Percentiles rank a stretch among this genome's conserved stretches.
phyloP scores from a whole-genome alignment of 306 rosid genomes.

The Aeschynomene evenia region DNA sequence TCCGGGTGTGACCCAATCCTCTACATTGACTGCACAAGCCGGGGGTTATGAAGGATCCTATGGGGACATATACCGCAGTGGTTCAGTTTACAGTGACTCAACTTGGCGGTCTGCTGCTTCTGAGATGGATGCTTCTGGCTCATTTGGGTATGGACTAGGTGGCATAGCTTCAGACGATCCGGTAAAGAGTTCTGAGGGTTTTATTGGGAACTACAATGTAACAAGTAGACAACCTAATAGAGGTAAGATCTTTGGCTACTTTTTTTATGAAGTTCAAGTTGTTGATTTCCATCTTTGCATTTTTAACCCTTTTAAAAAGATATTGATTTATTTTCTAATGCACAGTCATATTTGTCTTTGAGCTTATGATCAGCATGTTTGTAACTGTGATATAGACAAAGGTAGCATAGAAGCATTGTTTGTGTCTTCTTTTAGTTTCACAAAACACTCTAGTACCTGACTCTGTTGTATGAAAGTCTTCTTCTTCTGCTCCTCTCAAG shows the following conservation, averaged over 20 bases:
- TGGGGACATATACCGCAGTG: constrained; percentile 56
- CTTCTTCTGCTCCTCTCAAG: neutral
- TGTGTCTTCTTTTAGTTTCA: constrained; percentile 14
- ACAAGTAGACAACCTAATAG: constrained; percentile 80
- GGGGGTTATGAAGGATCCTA: constrained; percentile 72
- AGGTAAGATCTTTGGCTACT: constrained; percentile 54
- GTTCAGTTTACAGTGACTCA: constrained; percentile 61
- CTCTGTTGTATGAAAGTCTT: neutral
- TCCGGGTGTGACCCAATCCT: constrained; percentile 41
- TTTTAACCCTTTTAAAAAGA: neutral
- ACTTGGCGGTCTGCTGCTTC: constrained; percentile 77
- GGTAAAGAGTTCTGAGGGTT: constrained; percentile 63
- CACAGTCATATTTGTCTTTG: neutral
- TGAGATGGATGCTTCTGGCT: constrained; percentile 67
- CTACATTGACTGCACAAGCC: constrained; percentile 52
- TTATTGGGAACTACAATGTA: constrained; percentile 70
- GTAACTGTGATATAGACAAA: constrained; percentile 3
- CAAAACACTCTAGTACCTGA: constrained; percentile 14
- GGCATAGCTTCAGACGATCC: constrained; percentile 64
- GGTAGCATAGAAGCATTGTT: constrained; percentile 12
- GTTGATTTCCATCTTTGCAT: constrained; percentile 13
- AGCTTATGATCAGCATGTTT: constrained; percentile 6
- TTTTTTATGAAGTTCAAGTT: neutral
- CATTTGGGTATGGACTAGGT: constrained; percentile 67
- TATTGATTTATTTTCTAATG: neutral